These are phyloP conservation scores for Kurtzmaniella quercitrusa DNA, from an alignment of 1,139 yeast species.

Conservation along the genomic window DNA sequence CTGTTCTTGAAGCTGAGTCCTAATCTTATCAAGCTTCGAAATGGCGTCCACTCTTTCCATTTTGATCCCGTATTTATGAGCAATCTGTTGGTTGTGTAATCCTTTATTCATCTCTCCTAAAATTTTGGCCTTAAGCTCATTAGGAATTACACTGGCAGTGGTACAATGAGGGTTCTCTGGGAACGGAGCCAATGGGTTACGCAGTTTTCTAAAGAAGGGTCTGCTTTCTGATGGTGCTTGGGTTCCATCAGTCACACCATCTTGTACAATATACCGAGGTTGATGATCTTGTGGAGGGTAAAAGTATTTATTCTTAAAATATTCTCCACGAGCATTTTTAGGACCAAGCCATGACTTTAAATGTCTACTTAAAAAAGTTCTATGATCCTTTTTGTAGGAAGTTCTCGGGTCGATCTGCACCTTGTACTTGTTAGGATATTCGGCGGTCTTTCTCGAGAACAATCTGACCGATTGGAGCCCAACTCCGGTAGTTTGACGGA, in stretches of 20 bases:
- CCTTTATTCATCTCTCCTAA: slow-evolving; percentile 52
- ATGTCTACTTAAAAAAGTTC: slow-evolving; percentile 22
- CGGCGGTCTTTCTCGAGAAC: slow-evolving; percentile 2
- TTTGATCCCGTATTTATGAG: slow-evolving; percentile 75
- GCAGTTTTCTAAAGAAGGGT: slow-evolving; percentile 7
- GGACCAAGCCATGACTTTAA: slow-evolving; percentile 73
- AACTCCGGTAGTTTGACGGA: not conserved
- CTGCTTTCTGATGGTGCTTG: slow-evolving; percentile 9
- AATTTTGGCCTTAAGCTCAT: slow-evolving; percentile 56
- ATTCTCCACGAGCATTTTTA: slow-evolving; percentile 77
- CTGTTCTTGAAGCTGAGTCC: slow-evolving; percentile 52
- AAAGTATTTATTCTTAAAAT: slow-evolving; percentile 70
- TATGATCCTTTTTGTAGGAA: slow-evolving; percentile 29
- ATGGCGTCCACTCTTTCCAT: slow-evolving; percentile 86
- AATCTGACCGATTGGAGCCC: slow-evolving; percentile 1
- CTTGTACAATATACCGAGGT: slow-evolving; percentile 72
- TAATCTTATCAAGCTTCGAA: slow-evolving; percentile 61
- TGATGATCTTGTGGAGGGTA: slow-evolving; percentile 67
- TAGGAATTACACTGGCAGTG: slow-evolving; percentile 60
- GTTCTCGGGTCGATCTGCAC: slow-evolving; percentile 21
- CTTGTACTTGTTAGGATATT: slow-evolving; percentile 19
- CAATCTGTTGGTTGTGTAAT: slow-evolving; percentile 64
- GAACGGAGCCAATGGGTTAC: slow-evolving; percentile 58
- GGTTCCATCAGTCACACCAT: slow-evolving; percentile 37
- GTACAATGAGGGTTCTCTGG: slow-evolving; percentile 68